Base-by-base conservation (phyloP, 164 flowering plant species). In the Echeveria elegans region DNA sequence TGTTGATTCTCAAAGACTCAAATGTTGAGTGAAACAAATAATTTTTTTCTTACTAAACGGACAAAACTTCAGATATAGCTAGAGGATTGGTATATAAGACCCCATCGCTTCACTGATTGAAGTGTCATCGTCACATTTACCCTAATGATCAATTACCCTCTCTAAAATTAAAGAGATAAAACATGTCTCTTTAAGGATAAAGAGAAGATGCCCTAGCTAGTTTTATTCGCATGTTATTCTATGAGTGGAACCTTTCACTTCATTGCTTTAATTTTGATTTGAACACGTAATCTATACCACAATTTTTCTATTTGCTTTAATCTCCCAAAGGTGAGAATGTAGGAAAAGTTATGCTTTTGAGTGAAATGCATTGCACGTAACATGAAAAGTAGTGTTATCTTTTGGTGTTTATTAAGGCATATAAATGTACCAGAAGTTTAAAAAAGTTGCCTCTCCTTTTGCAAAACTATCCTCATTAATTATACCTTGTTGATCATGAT, bases 241-340 rank as follows among this genome's bases (percentile, higher is more conserved):
- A 5, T 50, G 56, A 50, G 24, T 21, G n/a, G n/a, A 50, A 9
- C 56, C 56, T 50, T 50, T 50, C 26, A 21, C 56, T 21, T 47
- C 23, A 34, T n/a, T 47, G 53, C 23, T 19, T 47, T 50, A 19
- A 50, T 7, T 50, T 50, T 50, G 56, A 23, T 50, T 50, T 50
- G 28, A 50, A 50, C 56, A 50, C 56, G n/a, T n/a, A 50, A 50
- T 50, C 56, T 50, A n/a, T 50, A 50, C 56, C 56, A 50, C 56
- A 50, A n/a, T 26, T 50, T 50, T 45, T 21, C 28, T 50, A 50
- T 21, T 50, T n/a, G 28, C 56, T 50, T 50, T 50, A 50, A 50
- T 50, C 21, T 26, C 56, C 56, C 26, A 50, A 50, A 50, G 56
- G 56, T 50, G 56, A 50, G 56, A 50, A 50, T 50, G 56, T 50